These are phyloP conservation scores for Beauveria varroae DNA, from an alignment of 2,329 filamentous ascomycete genomes.

Conservation along the genomic window DNA sequence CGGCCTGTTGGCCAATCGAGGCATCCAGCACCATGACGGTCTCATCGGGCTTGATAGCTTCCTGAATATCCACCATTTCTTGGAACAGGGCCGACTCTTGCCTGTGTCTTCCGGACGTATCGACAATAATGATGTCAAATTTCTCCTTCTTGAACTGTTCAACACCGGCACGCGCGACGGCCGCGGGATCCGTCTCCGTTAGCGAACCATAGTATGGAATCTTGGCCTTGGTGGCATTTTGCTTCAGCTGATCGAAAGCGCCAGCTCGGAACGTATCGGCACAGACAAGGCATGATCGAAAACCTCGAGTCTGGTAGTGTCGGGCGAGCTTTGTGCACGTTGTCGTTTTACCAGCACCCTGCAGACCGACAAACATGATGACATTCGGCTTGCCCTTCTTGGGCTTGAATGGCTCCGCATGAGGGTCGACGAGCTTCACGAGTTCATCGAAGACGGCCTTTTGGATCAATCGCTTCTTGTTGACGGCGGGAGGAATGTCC, in stretches of 20 bases:
- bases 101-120: constrained; percentile 89
- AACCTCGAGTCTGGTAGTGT: constrained; percentile 89
- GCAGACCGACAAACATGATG: constrained; percentile 98
- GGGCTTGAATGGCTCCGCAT: constrained; percentile 90
- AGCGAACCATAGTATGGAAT: constrained; percentile 97
- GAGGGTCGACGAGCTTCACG: constrained; percentile 89
- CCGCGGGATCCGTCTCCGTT: constrained; percentile 90
- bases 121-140: constrained; percentile 97
- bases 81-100: constrained; percentile 94
- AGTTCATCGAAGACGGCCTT: constrained; percentile 97
- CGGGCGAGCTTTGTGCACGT: constrained; percentile 95
- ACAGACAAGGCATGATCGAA: constrained; percentile 89
- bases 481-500: constrained; percentile 80
- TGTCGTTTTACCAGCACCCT: constrained; percentile 96
- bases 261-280: constrained; percentile 97
- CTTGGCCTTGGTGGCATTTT: constrained; percentile 98
- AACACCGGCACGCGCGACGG: constrained; percentile 90
- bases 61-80: constrained; percentile 96
- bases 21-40: constrained; percentile 98
- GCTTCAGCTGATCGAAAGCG: constrained; percentile 96
- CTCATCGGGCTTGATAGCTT: constrained; percentile 79
- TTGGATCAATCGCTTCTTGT: constrained; percentile 97
- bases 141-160: constrained; percentile 98
- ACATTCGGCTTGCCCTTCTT: constrained; percentile 95
- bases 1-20: constrained; percentile 92